Percentiles rank a stretch among this genome's conserved stretches.
phyloP scores from a whole-genome alignment of 352 stramenopile species.

The Plasmopara halstedii region DNA sequence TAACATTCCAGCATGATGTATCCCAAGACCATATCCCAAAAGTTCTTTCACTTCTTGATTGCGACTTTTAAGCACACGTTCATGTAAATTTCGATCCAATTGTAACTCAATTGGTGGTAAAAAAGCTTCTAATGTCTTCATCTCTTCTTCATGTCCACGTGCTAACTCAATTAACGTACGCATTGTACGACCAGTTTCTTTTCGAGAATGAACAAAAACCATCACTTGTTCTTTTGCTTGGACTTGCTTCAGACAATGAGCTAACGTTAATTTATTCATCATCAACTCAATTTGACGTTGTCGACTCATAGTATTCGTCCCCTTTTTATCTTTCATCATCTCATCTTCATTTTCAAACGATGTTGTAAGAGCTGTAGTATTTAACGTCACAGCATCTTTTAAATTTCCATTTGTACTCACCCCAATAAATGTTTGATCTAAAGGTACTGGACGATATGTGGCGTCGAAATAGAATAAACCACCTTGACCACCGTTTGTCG shows the following conservation, averaged over 20 bases:
- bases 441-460: constrained; percentile 96
- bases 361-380: constrained; percentile 32
- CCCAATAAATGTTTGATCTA: constrained; percentile 98
- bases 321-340: constrained; percentile 32
- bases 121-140: constrained; percentile 47
- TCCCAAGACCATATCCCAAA: constrained; percentile 91
- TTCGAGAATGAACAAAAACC: constrained; percentile 99
- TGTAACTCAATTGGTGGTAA: constrained; percentile 46
- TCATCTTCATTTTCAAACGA: constrained; percentile 45
- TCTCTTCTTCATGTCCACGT: constrained; percentile 52
- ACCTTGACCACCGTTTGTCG: constrained; percentile 63
- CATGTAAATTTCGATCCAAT: constrained; percentile 41
- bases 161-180: constrained; percentile 88
- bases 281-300: constrained; percentile 60
- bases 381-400: constrained; percentile 56
- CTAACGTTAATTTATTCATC: constrained; percentile 82
- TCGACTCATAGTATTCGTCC: constrained; percentile 36
- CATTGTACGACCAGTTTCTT: constrained; percentile 96
- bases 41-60: constrained; percentile 95
- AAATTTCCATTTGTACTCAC: constrained; percentile 76
- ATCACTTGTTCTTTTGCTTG: constrained; percentile 88
- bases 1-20: constrained; percentile 99
- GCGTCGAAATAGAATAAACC: constrained; percentile 98
- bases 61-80: constrained; percentile 87
- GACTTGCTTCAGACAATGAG: constrained; percentile 62